phyloP scores from a whole-genome alignment of 768 basidiomycete genomes.

The Dendrothele bispora region DNA sequence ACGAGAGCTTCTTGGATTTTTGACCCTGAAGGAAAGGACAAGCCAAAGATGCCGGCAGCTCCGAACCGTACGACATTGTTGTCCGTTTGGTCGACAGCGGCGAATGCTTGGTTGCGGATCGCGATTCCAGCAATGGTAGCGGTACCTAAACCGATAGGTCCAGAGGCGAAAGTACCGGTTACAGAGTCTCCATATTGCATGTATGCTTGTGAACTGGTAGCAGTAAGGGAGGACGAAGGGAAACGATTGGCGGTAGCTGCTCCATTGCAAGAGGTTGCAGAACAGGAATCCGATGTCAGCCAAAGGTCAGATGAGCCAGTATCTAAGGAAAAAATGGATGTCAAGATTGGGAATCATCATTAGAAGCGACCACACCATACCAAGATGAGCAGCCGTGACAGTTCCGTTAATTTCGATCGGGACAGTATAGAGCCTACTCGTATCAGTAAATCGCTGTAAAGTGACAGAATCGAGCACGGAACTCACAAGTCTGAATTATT shows the following conservation, averaged over 20 bases:
- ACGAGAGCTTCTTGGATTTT: slow-evolving; percentile 36
- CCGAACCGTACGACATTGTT: slow-evolving; percentile 54
- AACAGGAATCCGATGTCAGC: slow-evolving; percentile 57
- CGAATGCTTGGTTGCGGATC: slow-evolving; percentile 52
- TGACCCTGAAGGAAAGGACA: slow-evolving; percentile 65
- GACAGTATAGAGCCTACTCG: slow-evolving; percentile 35
- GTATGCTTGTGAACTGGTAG: slow-evolving; percentile 36
- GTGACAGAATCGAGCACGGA: background rate
- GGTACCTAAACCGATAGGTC: slow-evolving; percentile 52
- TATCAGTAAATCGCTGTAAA: background rate
- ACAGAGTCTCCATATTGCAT: slow-evolving; percentile 64
- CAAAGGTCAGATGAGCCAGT: slow-evolving; percentile 75
- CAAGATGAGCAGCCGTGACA: slow-evolving; percentile 41
- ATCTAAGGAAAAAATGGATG: slow-evolving; percentile 44
- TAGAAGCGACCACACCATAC: slow-evolving; percentile 25
- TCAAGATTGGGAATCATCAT: too few relatives aligned
- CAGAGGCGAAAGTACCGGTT: slow-evolving; percentile 61
- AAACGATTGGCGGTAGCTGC: slow-evolving; percentile 42
- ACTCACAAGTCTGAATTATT: slow-evolving; percentile 36
- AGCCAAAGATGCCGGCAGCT: slow-evolving; percentile 63
- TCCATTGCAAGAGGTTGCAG: slow-evolving; percentile 37
- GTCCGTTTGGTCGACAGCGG: slow-evolving; percentile 57
- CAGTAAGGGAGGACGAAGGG: slow-evolving; percentile 35
- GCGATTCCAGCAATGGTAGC: slow-evolving; percentile 55
- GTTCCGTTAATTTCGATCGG: slow-evolving; percentile 31